phyloP scores from a whole-genome alignment of 495 filamentous ascomycete genomes.

The Pseudomonodictys pantanalensis region DNA sequence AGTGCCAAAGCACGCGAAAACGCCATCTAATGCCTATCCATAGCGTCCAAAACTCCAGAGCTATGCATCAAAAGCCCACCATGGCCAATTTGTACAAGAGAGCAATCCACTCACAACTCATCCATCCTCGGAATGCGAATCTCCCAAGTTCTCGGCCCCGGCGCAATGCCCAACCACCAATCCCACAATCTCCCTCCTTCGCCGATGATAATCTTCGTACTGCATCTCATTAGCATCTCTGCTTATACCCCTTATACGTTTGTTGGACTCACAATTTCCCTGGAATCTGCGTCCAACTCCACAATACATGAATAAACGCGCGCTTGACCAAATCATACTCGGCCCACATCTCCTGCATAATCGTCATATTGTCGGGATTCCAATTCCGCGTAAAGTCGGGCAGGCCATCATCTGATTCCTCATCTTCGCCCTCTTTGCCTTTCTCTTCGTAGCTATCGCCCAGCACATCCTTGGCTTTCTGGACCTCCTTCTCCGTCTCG shows the following conservation, averaged over 20 bases:
- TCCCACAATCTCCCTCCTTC: constrained; percentile 67
- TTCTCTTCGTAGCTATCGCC: constrained; percentile 12
- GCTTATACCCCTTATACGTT: no score
- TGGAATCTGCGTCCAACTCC: constrained; percentile 68
- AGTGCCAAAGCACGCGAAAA: no score
- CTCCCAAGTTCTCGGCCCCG: constrained; percentile 65
- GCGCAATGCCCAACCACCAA: constrained; percentile 75
- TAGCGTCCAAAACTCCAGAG: constrained; percentile 20
- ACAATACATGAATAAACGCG: constrained; percentile 62
- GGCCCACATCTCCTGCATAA: constrained; percentile 57
- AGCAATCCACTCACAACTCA: constrained; percentile 50
- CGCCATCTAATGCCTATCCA: no score
- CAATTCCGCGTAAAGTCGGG: constrained; percentile 40
- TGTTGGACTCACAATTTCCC: constrained; percentile 61
- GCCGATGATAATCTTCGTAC: constrained; percentile 56
- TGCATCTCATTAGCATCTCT: constrained; percentile 37
- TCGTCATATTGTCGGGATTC: constrained; percentile 40
- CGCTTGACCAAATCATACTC: constrained; percentile 63
- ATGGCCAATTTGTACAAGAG: neutral
- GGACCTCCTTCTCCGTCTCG: neutral
- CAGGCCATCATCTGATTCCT: constrained; percentile 45
- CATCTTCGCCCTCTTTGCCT: constrained; percentile 2
- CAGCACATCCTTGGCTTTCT: constrained; percentile 7
- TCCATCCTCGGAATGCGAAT: constrained; percentile 56
- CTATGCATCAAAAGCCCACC: constrained; percentile 7